Base-by-base conservation (phyloP, 129 eudicot species). In the Flaveria bidentis region DNA sequence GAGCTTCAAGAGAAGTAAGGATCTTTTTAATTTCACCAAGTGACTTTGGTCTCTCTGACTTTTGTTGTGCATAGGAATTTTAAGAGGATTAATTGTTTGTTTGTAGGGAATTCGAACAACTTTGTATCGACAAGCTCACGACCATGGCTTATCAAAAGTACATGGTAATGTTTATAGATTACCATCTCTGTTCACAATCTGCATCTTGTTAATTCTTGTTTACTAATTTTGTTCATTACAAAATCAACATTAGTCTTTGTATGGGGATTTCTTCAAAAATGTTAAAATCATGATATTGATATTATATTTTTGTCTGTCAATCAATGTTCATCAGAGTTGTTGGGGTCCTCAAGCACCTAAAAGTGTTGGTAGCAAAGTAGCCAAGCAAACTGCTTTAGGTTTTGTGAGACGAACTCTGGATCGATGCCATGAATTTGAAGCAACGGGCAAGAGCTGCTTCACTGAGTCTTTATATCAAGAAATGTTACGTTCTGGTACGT, bases 361-460 rank as follows among this genome's bases (percentile, higher is more conserved):
- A 78, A 82, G 86, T 75, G 88, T 84, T 26, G 86, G 88, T 81
- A 80, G 96, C 82, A 89, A 92, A 84, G 81, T 92, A 81, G 93
- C 91, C 57, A 89, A 87, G 80, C 97, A 92, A 81, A 83, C 93
- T 73, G 89, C 96, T 73, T 80, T 89, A 77, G 89, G 87, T 73
- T 84, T 87, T 77, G 91, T 87, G 49, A 84, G 78, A 83, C 82
- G 87, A 56, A 84, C 91, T 57, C 56, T 92, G 44, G 91, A 84
- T 46, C 81, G 84, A 22, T 89, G 83, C 82, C 96, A 80, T 12
- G 87, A 85, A 74, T 92, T 85, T 65, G 85, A 87, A 80, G 76
- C 11, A 74, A 84, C 97, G 9, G 90, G 91, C 79, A 89, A 82
- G 63, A 84, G 97, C 82, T 92, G 97, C 87, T 92, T 92, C 77